These are phyloP conservation scores for Tetrapisispora namnaoensis DNA, from an alignment of 805 yeast genomes.

Conservation along the genomic window DNA sequence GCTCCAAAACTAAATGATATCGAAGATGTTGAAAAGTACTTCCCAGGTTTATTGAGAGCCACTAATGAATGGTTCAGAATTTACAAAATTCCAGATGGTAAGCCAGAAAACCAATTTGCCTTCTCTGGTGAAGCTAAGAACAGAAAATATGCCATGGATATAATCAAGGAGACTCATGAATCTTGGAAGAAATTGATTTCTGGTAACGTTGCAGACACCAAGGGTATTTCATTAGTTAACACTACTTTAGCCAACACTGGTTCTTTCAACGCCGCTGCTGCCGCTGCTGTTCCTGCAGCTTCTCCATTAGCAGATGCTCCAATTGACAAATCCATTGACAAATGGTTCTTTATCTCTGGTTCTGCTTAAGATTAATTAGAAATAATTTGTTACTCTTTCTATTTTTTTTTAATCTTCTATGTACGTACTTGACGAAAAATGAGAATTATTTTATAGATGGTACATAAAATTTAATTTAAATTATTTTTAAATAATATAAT, in stretches of 20 bases:
- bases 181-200: slow-evolving; percentile 73
- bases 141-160: slow-evolving; percentile 76
- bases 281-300: slow-evolving; percentile 56
- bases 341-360: slow-evolving; percentile 97
- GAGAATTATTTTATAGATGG: too few relatives aligned
- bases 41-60: slow-evolving; percentile 89
- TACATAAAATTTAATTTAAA: too few relatives aligned
- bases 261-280: slow-evolving; percentile 39
- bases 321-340: slow-evolving; percentile 91
- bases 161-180: slow-evolving; percentile 69
- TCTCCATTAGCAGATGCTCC: slow-evolving; percentile 75
- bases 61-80: slow-evolving; percentile 98
- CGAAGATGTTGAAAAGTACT: slow-evolving; percentile 78
- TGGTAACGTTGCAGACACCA: slow-evolving; percentile 49
- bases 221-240: slow-evolving; percentile 69
- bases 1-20: slow-evolving; percentile 81
- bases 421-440: neutral
- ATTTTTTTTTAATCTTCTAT: neutral
- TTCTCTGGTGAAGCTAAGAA: slow-evolving; percentile 87
- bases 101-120: slow-evolving; percentile 95
- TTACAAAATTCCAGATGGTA: slow-evolving; percentile 96
- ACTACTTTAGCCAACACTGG: slow-evolving; percentile 55
- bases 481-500: too few relatives aligned
- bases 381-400: neutral
- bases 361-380: slow-evolving; percentile 34